Evolutionary conservation across 345 rosid species (phyloP).

Genomic region (Hibiscus mutabilis): DNA sequence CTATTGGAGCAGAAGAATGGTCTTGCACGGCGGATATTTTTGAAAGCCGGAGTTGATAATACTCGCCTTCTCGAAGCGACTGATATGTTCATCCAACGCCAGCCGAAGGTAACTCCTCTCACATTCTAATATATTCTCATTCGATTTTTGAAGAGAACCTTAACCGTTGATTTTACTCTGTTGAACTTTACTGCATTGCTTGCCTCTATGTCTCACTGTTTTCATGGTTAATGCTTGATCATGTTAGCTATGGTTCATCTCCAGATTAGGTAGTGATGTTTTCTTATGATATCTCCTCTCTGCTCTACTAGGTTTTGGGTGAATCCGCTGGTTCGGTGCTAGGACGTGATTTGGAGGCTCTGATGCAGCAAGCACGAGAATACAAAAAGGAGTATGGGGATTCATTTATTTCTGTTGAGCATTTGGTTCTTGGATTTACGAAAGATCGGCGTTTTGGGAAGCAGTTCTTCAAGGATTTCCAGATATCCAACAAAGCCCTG

Average conservation of each 20-base stretch:
- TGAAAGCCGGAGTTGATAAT: constrained; percentile 79
- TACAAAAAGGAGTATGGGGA: constrained; percentile 86
- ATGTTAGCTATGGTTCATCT: background rate
- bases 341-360: constrained; percentile 88
- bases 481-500: constrained; percentile 50
- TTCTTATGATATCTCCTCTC: constrained; percentile 5
- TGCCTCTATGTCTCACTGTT: background rate
- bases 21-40: constrained; percentile 86
- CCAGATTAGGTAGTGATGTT: background rate
- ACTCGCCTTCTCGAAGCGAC: constrained; percentile 86
- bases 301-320: constrained; percentile 65
- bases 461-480: constrained; percentile 82
- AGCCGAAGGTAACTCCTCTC: constrained; percentile 64
- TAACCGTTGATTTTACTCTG: background rate
- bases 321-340: constrained; percentile 88
- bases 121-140: background rate
- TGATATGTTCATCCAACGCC: constrained; percentile 86
- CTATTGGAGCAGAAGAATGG: constrained; percentile 98
- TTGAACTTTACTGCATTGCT: background rate
- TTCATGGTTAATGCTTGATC: background rate
- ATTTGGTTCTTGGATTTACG: constrained; percentile 79
- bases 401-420: constrained; percentile 92
- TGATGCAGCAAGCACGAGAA: constrained; percentile 75
- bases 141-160: background rate
- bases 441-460: constrained; percentile 86